Evolutionary conservation across 2,329 filamentous ascomycete species (phyloP).

Genomic region (Monosporascus cannonballus): DNA sequence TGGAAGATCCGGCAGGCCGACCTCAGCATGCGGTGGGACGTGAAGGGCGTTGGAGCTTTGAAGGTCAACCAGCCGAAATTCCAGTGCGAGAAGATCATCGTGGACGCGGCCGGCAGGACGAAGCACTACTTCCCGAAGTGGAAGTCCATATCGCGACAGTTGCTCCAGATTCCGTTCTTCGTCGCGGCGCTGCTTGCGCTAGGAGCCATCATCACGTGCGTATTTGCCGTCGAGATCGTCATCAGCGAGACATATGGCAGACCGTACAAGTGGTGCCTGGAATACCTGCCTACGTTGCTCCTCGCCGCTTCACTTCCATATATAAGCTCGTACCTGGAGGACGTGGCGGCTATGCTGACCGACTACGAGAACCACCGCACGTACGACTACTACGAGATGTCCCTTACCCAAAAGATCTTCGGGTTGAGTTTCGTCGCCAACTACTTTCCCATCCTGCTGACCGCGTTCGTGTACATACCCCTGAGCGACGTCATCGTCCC

Average conservation of each 20-base stretch:
- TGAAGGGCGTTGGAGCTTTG: slow-evolving; percentile 60
- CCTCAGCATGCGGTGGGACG: slow-evolving; percentile 65
- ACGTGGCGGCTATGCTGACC: slow-evolving; percentile 56
- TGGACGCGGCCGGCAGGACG: slow-evolving; percentile 58
- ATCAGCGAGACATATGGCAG: slow-evolving; percentile 70
- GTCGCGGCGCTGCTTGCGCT: slow-evolving; percentile 51
- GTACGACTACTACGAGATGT: slow-evolving; percentile 59
- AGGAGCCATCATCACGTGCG: slow-evolving; percentile 60
- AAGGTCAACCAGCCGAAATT: slow-evolving; percentile 62
- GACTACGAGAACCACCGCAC: slow-evolving; percentile 74
- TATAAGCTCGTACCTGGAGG: slow-evolving; percentile 56
- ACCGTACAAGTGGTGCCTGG: slow-evolving; percentile 58
- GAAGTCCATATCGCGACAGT: slow-evolving; percentile 59
- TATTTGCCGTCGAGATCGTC: slow-evolving; percentile 69
- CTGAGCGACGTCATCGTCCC: slow-evolving; percentile 64
- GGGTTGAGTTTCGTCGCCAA: slow-evolving; percentile 76
- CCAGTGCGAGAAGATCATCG: slow-evolving; percentile 52
- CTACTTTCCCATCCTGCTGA: slow-evolving; percentile 69
- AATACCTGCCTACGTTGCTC: slow-evolving; percentile 66
- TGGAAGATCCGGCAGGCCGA: slow-evolving; percentile 74
- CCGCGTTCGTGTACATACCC: slow-evolving; percentile 74
- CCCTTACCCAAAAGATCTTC: slow-evolving; percentile 68
- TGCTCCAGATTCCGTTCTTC: slow-evolving; percentile 65
- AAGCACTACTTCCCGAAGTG: slow-evolving; percentile 57
- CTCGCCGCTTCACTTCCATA: slow-evolving; percentile 62